These are phyloP conservation scores for Magnaporthiopsis incrustans DNA, from an alignment of 2,329 filamentous ascomycete species.

Conservation along the genomic window DNA sequence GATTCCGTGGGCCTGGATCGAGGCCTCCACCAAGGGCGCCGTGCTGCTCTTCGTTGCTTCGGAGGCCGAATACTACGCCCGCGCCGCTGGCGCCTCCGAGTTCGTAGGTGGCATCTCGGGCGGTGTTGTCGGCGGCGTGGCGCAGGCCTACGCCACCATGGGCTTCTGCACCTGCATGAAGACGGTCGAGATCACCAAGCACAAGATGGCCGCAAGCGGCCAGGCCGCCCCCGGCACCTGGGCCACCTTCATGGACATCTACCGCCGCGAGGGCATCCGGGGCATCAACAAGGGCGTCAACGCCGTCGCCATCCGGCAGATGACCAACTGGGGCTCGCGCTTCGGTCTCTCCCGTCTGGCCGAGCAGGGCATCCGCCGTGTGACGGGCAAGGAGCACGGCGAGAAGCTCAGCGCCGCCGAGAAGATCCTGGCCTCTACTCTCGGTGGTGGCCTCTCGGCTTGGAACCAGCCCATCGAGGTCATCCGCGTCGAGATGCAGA, in stretches of 20 bases:
- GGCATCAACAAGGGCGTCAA: constrained; percentile 99
- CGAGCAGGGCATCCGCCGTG: constrained; percentile 75
- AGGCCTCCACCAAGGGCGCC: constrained; percentile 98
- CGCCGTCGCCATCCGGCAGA: constrained; percentile 95
- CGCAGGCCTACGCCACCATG: constrained; percentile 98
- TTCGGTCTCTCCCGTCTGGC: constrained; percentile 91
- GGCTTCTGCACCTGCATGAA: constrained; percentile 99
- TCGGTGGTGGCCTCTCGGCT: constrained; percentile 90
- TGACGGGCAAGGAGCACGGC: constrained; percentile 69
- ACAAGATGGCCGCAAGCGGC: constrained; percentile 81
- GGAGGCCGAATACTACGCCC: constrained; percentile 94
- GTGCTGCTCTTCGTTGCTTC: constrained; percentile 98
- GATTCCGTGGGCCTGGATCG: constrained; percentile 99
- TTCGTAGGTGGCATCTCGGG: constrained; percentile 85
- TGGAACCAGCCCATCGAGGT: constrained; percentile 99
- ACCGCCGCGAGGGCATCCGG: constrained; percentile 82
- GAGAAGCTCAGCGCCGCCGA: constrained; percentile 73
- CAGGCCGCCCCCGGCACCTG: constrained; percentile 85
- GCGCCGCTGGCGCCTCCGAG: constrained; percentile 71
- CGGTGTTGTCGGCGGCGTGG: constrained; percentile 89
- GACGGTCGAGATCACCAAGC: constrained; percentile 98
- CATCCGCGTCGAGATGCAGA: constrained; percentile 99
- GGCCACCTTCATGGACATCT: constrained; percentile 94
- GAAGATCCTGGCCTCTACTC: constrained; percentile 78
- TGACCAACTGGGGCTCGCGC: constrained; percentile 97